Evolutionary conservation across 345 rosid species (phyloP).

Genomic region (Gossypium australe): DNA sequence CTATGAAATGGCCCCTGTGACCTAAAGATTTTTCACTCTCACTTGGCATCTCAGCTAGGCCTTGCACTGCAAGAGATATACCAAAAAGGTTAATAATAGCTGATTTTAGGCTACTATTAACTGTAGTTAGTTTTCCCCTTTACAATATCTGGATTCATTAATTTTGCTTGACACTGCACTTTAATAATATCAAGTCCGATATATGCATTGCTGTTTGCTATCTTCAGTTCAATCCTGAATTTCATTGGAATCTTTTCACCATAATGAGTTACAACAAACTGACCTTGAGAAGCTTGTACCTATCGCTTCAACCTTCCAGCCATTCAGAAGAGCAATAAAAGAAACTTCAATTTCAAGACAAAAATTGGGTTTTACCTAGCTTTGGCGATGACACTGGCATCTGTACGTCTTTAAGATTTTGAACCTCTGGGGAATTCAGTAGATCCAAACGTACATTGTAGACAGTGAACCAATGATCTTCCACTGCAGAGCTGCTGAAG

Average conservation of each 20-base stretch:
- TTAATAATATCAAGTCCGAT: neutral
- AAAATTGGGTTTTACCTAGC: constrained; percentile 27
- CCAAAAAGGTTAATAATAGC: neutral
- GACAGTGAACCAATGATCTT: constrained; percentile 57
- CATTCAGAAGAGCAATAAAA: neutral
- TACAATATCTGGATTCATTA: neutral
- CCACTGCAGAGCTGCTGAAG: constrained; percentile 33
- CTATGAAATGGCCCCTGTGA: neutral
- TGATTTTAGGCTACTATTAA: neutral
- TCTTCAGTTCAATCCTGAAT: constrained; percentile 6
- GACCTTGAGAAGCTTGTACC: neutral
- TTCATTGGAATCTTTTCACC: neutral
- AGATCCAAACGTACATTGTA: constrained; percentile 65
- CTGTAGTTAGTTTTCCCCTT: constrained; percentile 1
- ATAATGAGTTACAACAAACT: neutral
- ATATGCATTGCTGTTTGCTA: neutral
- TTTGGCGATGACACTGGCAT: constrained; percentile 22
- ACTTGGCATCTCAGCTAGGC: constrained; percentile 7
- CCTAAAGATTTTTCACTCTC: neutral
- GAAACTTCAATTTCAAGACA: neutral
- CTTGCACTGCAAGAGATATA: constrained; percentile 6
- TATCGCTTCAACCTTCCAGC: neutral
- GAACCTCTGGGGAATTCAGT: constrained; percentile 50
- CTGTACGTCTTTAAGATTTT: constrained; percentile 18
- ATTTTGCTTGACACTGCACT: neutral